phyloP scores from a whole-genome alignment of 2,329 filamentous ascomycete genomes.

The Rhynchosporium secalis region DNA sequence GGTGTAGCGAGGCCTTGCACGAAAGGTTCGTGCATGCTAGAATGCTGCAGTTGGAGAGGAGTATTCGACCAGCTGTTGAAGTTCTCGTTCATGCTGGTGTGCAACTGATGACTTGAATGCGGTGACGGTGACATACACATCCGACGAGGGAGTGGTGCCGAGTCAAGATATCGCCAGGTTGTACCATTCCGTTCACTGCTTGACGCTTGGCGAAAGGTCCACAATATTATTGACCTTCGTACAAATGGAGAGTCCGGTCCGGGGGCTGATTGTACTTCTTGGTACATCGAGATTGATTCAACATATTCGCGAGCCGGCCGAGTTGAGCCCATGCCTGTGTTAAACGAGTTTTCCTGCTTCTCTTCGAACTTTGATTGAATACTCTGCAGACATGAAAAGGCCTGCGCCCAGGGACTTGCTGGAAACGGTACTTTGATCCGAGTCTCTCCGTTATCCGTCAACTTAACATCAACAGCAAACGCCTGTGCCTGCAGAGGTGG shows the following conservation, averaged over 20 bases:
- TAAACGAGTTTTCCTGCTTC: conserved; percentile 44
- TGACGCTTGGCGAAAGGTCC: conserved; percentile 58
- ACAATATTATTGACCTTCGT: conserved; percentile 61
- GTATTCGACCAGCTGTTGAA: conserved; percentile 51
- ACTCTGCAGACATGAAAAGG: conserved; percentile 33
- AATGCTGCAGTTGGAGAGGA: conserved; percentile 30
- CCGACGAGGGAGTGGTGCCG: conserved; percentile 26
- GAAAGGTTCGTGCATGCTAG: conserved; percentile 51
- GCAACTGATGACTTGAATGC: conserved; percentile 50
- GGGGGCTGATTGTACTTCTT: conserved; percentile 61
- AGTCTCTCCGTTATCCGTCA: conserved; percentile 25
- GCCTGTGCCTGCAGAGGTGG: conserved; percentile 34
- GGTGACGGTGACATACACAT: conserved; percentile 38
- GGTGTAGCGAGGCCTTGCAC: conserved; percentile 56
- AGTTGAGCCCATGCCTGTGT: conserved; percentile 42
- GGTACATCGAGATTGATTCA: conserved; percentile 64
- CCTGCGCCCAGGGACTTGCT: conserved; percentile 37
- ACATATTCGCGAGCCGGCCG: conserved; percentile 55
- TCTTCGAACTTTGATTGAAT: conserved; percentile 38
- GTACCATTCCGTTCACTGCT: conserved; percentile 55
- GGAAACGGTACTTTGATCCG: conserved; percentile 37
- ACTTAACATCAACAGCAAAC: conserved; percentile 26
- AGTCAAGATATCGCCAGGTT: conserved; percentile 58
- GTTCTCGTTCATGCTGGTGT: conserved; percentile 58
- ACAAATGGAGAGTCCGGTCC: conserved; percentile 51